phyloP scores from a whole-genome alignment of 1,284 basidiomycete species.

The Fistulina hepatica region DNA sequence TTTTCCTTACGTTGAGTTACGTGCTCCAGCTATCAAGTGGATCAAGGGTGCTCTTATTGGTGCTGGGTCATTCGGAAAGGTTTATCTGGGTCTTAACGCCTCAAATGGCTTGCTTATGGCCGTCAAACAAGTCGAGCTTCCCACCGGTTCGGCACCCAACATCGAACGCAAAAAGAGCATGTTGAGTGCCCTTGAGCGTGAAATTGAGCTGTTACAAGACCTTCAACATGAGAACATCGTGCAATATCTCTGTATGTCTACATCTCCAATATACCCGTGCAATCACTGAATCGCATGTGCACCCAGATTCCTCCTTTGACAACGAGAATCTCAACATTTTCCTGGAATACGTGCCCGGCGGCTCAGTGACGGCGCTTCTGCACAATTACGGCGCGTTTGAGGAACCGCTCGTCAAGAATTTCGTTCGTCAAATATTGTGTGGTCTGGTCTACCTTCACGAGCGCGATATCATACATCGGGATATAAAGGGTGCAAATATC shows the following conservation, averaged over 20 bases:
- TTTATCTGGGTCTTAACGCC: constrained; percentile 97
- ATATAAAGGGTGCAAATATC: constrained; percentile 98
- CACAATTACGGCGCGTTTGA: constrained; percentile 96
- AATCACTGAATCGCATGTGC: constrained; percentile 12
- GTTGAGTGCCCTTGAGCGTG: constrained; percentile 89
- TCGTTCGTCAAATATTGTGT: constrained; percentile 87
- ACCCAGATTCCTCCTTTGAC: constrained; percentile 83
- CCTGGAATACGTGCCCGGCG: constrained; percentile 97
- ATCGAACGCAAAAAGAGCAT: constrained; percentile 93
- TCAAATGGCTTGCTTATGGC: constrained; percentile 93
- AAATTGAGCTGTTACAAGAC: constrained; percentile 93
- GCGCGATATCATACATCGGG: constrained; percentile 92
- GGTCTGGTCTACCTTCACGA: constrained; percentile 92
- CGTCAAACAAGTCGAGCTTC: constrained; percentile 97
- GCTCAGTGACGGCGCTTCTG: constrained; percentile 87
- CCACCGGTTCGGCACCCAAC: constrained; percentile 76
- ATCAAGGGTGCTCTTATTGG: constrained; percentile 98
- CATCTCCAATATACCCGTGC: constrained; percentile 3
- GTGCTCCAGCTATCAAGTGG: constrained; percentile 76
- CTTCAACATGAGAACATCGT: constrained; percentile 97
- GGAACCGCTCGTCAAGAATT: constrained; percentile 88
- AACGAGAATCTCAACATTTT: constrained; percentile 93
- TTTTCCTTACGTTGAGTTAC: constrained; percentile 8
- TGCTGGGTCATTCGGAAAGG: constrained; percentile 91
- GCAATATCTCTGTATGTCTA: constrained; percentile 80